A percentile compares a stretch with the other conserved stretches of the same genome.
phyloP scores from a whole-genome alignment of 2,329 filamentous ascomycete species.

The Stromatinia cepivora region DNA sequence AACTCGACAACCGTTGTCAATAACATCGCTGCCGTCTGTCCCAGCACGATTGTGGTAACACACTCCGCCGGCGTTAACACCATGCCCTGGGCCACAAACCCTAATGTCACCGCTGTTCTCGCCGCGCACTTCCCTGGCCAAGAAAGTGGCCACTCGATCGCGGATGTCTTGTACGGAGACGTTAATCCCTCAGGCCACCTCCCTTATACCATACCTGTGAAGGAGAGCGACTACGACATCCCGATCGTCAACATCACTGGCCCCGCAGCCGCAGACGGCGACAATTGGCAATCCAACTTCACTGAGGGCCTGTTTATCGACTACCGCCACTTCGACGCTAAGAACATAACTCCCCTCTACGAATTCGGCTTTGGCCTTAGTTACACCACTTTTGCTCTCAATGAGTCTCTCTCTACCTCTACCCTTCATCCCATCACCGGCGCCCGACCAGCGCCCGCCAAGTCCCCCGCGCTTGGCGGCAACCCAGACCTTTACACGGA shows the following conservation, averaged over 20 bases:
- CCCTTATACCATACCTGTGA: conserved; percentile 60
- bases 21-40: conserved; percentile 52
- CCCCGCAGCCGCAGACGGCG: not conserved
- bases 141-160: conserved; percentile 74
- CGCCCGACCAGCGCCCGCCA: conserved; percentile 26
- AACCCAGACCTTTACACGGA: conserved; percentile 57
- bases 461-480: conserved; percentile 52
- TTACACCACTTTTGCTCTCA: conserved; percentile 69
- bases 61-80: conserved; percentile 68
- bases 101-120: conserved; percentile 78
- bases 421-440: not conserved
- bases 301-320: conserved; percentile 77
- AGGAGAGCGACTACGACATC: conserved; percentile 53
- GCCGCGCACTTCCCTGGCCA: conserved; percentile 79
- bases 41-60: conserved; percentile 66
- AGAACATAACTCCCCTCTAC: conserved; percentile 62
- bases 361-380: conserved; percentile 78
- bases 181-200: conserved; percentile 71
- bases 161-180: conserved; percentile 76
- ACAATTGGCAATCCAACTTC: conserved; percentile 59
- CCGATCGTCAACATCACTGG: conserved; percentile 49
- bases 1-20: conserved; percentile 26
- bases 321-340: conserved; percentile 69
- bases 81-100: conserved; percentile 60
- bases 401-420: conserved; percentile 42